Base-by-base conservation (phyloP, 306 rosid genomes). In the Acacia crassicarpa region DNA sequence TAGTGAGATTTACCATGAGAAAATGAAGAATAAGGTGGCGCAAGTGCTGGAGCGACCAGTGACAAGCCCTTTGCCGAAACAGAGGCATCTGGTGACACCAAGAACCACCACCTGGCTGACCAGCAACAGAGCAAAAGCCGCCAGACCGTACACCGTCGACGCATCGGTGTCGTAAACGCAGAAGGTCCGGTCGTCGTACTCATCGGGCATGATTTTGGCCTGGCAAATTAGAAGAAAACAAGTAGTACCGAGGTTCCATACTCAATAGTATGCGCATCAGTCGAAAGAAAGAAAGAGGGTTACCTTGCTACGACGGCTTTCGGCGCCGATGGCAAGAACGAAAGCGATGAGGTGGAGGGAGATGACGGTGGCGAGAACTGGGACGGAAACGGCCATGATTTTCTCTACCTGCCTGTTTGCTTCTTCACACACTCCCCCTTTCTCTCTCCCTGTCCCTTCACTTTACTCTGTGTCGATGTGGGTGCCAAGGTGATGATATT, bases 301-400 rank as follows among this genome's bases (percentile, higher is more conserved):
- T 83, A 92, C 97, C 82, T 63, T 48, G 84, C 93, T 93, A 72
- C 99, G 96, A 74, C 98, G 98, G 32, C 90, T 89, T 85, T 95
- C 99, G 46, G 98, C 99, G 14, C 98, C 99, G 12, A 95, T 72
- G 73, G 99, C 96, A 33, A 95, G 81, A 74, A 95, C 90, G 72
- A 93, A 91, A 76, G 99, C 99, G 22, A 95, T 83, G 90, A 93
- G 94, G 85, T 93, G 91, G 10, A 92, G 96, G 67, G 97, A 78
- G 84, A 84, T 65, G 84, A 91, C 44, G 43, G 90, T 77, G 74
- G 91, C 93, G 48, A 89, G 44, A 74, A 93, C 58, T 2, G 92
- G 75, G 4, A 89, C 70, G 0, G 98, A 93, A 69, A 91, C 75
- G 9, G 90, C 98, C 98, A 94, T 94, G 80, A 38, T 71, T 78